Conservation (phyloP, 768 basidiomycete species). For the Pleurotus tuoliensis region DNA sequence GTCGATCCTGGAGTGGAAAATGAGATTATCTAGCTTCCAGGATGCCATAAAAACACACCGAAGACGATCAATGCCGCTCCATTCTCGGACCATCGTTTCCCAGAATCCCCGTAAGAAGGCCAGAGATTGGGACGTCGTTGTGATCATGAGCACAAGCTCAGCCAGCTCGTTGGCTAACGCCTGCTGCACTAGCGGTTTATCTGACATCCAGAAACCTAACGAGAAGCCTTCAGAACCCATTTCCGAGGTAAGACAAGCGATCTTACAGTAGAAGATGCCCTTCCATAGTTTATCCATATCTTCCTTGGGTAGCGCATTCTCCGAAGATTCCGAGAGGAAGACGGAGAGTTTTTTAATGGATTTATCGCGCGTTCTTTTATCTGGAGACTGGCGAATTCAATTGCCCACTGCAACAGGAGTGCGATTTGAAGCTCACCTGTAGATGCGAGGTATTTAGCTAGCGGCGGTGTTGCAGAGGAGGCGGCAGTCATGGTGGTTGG, state of each 20-base stretch:
- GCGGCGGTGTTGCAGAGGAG: conserved; percentile 47
- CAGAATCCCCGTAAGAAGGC: conserved; percentile 88
- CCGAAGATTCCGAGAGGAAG: conserved; percentile 71
- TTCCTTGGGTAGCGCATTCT: conserved; percentile 55
- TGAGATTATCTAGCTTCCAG: background rate
- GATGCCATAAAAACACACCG: conserved; percentile 46
- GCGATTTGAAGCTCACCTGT: conserved; percentile 52
- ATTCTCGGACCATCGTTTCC: conserved; percentile 86
- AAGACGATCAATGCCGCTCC: conserved; percentile 88
- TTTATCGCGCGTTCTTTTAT: conserved; percentile 90
- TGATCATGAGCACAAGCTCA: conserved; percentile 71
- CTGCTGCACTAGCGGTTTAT: conserved; percentile 96
- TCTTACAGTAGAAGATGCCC: conserved; percentile 92
- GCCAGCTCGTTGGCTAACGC: conserved; percentile 84
- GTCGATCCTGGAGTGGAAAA: conserved; percentile 63
- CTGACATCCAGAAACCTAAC: conserved; percentile 98
- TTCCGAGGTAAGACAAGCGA: background rate
- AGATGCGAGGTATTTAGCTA: conserved; percentile 90
- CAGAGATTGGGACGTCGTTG: conserved; percentile 53
- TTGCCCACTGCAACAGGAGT: background rate
- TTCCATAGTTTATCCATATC: conserved; percentile 97
- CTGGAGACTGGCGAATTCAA: conserved; percentile 30
- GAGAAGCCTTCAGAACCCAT: background rate
- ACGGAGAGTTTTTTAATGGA: conserved; percentile 75
- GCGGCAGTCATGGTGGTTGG: conserved; percentile 30